Base-by-base conservation (phyloP, 2,329 filamentous ascomycete genomes). In the Aspergillus melleus region DNA sequence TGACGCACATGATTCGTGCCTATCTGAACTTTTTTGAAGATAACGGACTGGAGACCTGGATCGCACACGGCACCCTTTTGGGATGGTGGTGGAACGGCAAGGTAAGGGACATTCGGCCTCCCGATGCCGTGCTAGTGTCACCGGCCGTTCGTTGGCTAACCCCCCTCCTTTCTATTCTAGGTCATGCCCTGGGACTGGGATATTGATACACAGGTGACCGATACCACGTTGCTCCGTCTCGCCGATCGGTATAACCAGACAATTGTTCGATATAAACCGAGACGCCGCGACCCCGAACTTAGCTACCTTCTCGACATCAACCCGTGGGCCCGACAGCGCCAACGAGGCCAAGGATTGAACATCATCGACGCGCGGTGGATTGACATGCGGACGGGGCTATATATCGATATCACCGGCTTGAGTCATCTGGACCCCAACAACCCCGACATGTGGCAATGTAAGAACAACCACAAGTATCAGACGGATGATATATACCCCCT, bases 41-140 rank as follows among this genome's bases (percentile, higher is more conserved):
- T 19, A 80, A 88, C 56, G 84, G 86, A 6, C 77, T 92, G 62
- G 90, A 94, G 76, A 94, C 91, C 0, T 95, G 91, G 91, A 86
- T 96, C 60, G 91, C 91, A 44, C 91, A 96, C 74, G 91, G 91
- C 52, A 92, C 91, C 4, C 78, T 95, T 53, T 79, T 96, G 22
- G 91, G 91, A 12, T 96, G 91, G 91, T 95, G 90, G 90, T 96
- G 91, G 91, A 94, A 92, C 72, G 81, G 81, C 58, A 80, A 81
- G 76, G 83, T 84, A 73, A n/a, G 62, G 16, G 16, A 6, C 16
- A 42, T n/a, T 5, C 8, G 36, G 14, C 36, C 36, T 14, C 29
- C 19, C 32, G 46, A 42, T 29, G 14, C 2, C 8, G 36, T 47
- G 20, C 11, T 52, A 26, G 16, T 6, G 12, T 12, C 16, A 22